Evolutionary conservation across 371 early-diverging fungal genomes (phyloP), one percentile per base, ranked within the genome.

Genomic region (Caulochytrium protostelioides): DNA sequence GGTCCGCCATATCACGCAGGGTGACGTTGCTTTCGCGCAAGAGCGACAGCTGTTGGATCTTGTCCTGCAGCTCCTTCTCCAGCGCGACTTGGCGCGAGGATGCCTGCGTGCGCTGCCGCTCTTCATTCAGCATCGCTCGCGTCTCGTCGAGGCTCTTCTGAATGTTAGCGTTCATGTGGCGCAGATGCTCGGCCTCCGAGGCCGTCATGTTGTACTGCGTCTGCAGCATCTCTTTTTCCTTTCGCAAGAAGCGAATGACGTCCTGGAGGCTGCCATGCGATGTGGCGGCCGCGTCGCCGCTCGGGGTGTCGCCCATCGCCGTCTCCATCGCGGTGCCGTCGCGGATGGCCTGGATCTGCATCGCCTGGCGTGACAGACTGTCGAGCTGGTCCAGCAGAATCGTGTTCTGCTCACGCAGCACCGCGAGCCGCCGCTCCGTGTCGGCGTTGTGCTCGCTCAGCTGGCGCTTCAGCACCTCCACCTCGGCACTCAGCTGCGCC

Each of bases 21-120:
- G 65, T 65, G 4, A 59, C 44, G 45, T 80, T 80, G 25, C 70
- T 70, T 35, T 78, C 81, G 7, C 73, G 69, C 25, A 79, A 45
- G 15, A 77, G 37, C 42, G 59, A 62, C 24, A 65, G 37, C 32
- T 73, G 63, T 38, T 74, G 61, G 32, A 70, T 50, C 53, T 71
- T 70, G 34, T 64, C 66, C 42, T 70, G 35, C 26, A 73, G 55
- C 37, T 71, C 65, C 30, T 52, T 40, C 12, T 52, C 55, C 5
- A 55, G 39, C 10, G 48, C 38, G 18, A 45, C 47, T 37, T n/a
- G n/a, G n/a, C n/a, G n/a, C n/a, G n/a, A n/a, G n/a, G n/a, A n/a
- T n/a, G n/a, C n/a, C n/a, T 57, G 55, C 9, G 47, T 37, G 23
- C 48, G 46, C 30, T 47, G 41, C n/a, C 62, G 50, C 50, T 68